These are phyloP conservation scores for Teratosphaeria gauchensis DNA, from an alignment of 2,329 filamentous ascomycete genomes.

Conservation along the genomic window DNA sequence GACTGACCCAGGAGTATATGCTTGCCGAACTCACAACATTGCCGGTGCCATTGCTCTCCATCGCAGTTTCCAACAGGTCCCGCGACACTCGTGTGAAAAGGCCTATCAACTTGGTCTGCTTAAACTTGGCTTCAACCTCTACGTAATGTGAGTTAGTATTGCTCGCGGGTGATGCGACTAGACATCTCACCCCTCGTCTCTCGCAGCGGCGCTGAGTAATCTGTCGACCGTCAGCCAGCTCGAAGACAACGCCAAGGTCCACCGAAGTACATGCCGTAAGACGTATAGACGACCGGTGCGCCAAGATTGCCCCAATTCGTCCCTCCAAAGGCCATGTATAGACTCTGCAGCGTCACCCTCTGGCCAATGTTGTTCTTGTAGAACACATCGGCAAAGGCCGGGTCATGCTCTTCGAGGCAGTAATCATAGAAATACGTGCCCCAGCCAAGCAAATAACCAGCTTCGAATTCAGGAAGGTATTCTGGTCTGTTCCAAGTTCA, in stretches of 20 bases:
- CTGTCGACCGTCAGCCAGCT: conserved; percentile 19
- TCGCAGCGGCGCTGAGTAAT: conserved; percentile 53
- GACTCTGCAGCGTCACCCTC: conserved; percentile 44
- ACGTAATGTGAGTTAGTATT: neutral
- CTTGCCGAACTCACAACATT: conserved; percentile 30
- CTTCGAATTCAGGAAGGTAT: conserved; percentile 13
- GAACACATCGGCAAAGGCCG: conserved; percentile 54
- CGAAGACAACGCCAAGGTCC: conserved; percentile 29
- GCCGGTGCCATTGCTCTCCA: conserved; percentile 39
- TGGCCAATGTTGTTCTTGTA: conserved; percentile 54
- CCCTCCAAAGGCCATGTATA: conserved; percentile 58
- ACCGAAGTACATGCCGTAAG: conserved; percentile 31
- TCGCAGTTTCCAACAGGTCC: conserved; percentile 47
- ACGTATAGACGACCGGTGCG: conserved; percentile 48
- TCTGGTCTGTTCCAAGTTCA: neutral
- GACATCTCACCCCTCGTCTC: conserved; percentile 39
- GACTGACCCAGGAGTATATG: conserved; percentile 38
- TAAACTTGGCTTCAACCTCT: conserved; percentile 49
- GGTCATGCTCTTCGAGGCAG: conserved; percentile 46
- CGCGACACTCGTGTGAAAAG: conserved; percentile 50
- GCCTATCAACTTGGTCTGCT: conserved; percentile 53
- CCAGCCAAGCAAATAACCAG: conserved; percentile 52
- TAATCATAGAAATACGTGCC: conserved; percentile 42
- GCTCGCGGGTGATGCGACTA: neutral
- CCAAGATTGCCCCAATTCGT: conserved; percentile 55